Base-by-base conservation (phyloP, 345 rosid genomes). In the Gossypium longicalyx region DNA sequence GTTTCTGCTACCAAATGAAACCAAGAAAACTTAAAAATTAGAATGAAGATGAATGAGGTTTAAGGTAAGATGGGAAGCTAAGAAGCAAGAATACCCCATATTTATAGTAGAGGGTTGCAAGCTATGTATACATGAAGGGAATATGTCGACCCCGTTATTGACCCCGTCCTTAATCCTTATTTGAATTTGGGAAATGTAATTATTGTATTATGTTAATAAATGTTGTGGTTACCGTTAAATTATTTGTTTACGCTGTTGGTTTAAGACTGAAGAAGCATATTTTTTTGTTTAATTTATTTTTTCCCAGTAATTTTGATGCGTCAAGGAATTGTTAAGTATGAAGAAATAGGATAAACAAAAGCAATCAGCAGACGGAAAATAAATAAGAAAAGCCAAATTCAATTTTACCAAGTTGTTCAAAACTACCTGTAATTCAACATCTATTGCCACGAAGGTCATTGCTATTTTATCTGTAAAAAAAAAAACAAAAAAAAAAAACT, bases 31-130 rank as follows among this genome's bases (percentile, higher is more conserved):
- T 25, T 20, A 15, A 22, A 11, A 44, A 15, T 15, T 9, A 27
- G 23, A 29, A 1, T 53, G 53, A 71, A 29, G 72, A 2, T 38
- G 22, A 20, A 58, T 34, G 67, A 71, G 56, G 8, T 73, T 12
- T 34, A 5, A 48, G 27, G 11, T 49, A 70, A 69, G 80, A 78
- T 78, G 84, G 43, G 74, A 76, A 71, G 27, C n/a, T 51, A 56
- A 51, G 61, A 47, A 53, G 70, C 23, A 47, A 41, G 20, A 22
- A 53, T 57, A 57, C 27, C 51, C 51, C 71, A 71, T 80, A 82
- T 84, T 81, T 81, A 84, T 83, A 84, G 77, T 11, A 2, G 80
- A 74, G 74, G 57, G 12, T 12, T 59, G 38, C 27, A 2, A 45
- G 8, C 12, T 49, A 52, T 67, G 67, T 61, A 29, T 17, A 34